phyloP scores from a whole-genome alignment of 495 filamentous ascomycete genomes.

The Friedmanniomyces endolithicus region DNA sequence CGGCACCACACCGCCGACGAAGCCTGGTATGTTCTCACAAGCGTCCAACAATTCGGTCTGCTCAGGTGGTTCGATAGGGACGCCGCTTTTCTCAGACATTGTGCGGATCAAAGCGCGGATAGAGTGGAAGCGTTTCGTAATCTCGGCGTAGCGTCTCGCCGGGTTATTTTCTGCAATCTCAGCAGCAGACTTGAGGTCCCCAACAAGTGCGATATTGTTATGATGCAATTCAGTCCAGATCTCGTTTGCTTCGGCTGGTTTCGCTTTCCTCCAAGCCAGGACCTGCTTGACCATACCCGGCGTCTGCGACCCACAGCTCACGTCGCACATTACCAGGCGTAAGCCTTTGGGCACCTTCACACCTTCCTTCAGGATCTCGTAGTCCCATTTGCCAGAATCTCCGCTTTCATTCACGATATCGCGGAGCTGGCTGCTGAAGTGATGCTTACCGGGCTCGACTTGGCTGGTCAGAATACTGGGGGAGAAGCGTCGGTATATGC shows the following conservation, averaged over 20 bases:
- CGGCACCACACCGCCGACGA: conserved; percentile 83
- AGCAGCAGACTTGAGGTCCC: conserved; percentile 31
- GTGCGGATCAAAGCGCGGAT: conserved; percentile 53
- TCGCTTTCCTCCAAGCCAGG: conserved; percentile 62
- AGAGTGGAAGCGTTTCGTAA: conserved; percentile 33
- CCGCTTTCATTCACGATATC: conserved; percentile 49
- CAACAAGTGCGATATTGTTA: conserved; percentile 58
- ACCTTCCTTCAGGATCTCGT: conserved; percentile 50
- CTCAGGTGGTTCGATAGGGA: conserved; percentile 81
- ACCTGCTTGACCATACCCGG: conserved; percentile 92
- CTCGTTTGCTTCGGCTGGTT: conserved; percentile 49
- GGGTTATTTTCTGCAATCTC: conserved; percentile 20
- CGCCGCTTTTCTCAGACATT: conserved; percentile 60
- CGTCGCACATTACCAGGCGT: conserved; percentile 81
- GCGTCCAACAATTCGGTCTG: conserved; percentile 79
- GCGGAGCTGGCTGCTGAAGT: conserved; percentile 55
- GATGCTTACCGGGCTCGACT: conserved; percentile 47
- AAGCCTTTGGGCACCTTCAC: conserved; percentile 54
- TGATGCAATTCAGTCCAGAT: conserved; percentile 64
- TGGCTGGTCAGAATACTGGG: conserved; percentile 56
- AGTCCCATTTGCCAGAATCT: conserved; percentile 54
- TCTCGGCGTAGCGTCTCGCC: conserved; percentile 2
- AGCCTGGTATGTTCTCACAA: conserved; percentile 56
- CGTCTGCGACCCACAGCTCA: conserved; percentile 86
- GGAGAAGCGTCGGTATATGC: conserved; percentile 81